Evolutionary conservation across 768 basidiomycete genomes (phyloP).

Genomic region (Xerocomellus intermedius): DNA sequence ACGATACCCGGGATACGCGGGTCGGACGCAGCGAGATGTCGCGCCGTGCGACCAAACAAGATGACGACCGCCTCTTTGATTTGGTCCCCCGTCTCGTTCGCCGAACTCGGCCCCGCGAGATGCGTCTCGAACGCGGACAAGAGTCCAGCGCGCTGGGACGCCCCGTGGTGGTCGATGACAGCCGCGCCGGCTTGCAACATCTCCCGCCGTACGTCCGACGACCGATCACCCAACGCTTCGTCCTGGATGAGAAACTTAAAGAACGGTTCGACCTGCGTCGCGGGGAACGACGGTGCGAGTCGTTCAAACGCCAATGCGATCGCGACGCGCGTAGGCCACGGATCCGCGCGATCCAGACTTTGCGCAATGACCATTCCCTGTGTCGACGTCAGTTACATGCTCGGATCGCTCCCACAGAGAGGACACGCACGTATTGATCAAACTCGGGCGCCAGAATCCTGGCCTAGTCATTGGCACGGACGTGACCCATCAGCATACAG

Average conservation of each 20-base stretch:
- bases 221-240: constrained; percentile 84
- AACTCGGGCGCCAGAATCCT: constrained; percentile 88
- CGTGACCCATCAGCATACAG: no score
- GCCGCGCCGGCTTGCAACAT: constrained; percentile 86
- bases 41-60: constrained; percentile 87
- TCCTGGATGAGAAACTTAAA: constrained; percentile 86
- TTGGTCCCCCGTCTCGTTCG: constrained; percentile 75
- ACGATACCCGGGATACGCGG: constrained; percentile 77
- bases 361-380: constrained; percentile 93
- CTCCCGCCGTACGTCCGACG: constrained; percentile 73
- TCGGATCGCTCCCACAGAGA: not conserved
- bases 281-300: constrained; percentile 64
- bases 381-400: not conserved
- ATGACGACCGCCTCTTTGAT: constrained; percentile 96
- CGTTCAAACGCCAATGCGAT: constrained; percentile 64
- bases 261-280: constrained; percentile 61
- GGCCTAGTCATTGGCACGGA: constrained; percentile 44
- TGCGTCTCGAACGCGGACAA: constrained; percentile 82
- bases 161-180: constrained; percentile 83
- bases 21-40: constrained; percentile 80
- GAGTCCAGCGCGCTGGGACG: constrained; percentile 63
- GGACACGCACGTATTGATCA: constrained; percentile 77
- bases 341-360: constrained; percentile 84
- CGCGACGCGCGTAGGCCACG: constrained; percentile 82
- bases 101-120: constrained; percentile 51